A percentile compares a stretch with the other conserved stretches of the same genome.
These are phyloP conservation scores for Clitoria ternatea DNA, from an alignment of 306 rosid genomes.

Conservation along the genomic window DNA sequence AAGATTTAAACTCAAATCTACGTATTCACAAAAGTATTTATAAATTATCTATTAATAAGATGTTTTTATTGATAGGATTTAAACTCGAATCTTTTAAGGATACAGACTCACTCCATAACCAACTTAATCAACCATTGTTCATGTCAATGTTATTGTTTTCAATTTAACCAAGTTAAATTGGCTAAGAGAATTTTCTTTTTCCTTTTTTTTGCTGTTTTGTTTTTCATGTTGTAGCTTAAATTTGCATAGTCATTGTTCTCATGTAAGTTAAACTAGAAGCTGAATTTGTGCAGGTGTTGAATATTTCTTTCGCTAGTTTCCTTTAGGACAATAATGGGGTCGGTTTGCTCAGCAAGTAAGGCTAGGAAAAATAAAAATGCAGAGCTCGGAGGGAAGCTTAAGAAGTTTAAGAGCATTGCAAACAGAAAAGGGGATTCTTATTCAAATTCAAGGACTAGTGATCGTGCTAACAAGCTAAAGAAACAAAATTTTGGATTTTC, in stretches of 20 bases:
- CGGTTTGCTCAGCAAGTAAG: conserved; percentile 50
- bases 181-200: neutral
- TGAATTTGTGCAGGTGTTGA: conserved; percentile 25
- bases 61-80: too few species aligned
- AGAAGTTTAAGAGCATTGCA: conserved; percentile 21
- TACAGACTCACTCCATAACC: too few species aligned
- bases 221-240: neutral
- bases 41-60: too few species aligned
- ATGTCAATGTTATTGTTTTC: neutral
- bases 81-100: too few species aligned
- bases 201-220: neutral
- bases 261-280: neutral
- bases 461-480: conserved; percentile 19
- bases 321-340: conserved; percentile 53
- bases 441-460: conserved; percentile 30
- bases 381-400: conserved; percentile 29
- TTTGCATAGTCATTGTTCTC: neutral
- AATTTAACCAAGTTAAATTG: neutral
- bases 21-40: too few species aligned
- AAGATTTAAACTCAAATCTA: too few species aligned
- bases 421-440: conserved; percentile 22
- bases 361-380: conserved; percentile 23
- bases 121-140: too few species aligned
- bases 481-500: conserved; percentile 35
- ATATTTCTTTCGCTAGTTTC: neutral